Base-by-base conservation (phyloP, 495 filamentous ascomycete species). In the Penicillium goetzii region DNA sequence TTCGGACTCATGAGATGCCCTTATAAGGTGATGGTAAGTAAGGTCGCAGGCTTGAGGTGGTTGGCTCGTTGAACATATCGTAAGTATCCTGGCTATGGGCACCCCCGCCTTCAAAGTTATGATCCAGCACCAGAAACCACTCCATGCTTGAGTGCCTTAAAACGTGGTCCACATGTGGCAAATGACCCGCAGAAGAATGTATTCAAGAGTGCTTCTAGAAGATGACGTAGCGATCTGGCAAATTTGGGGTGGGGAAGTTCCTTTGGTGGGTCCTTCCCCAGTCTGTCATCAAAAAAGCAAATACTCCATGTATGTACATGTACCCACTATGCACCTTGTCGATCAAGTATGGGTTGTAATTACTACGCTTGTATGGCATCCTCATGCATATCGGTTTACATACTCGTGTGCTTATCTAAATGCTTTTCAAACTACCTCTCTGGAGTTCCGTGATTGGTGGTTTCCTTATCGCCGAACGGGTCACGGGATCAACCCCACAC, bases 401-500 rank as follows among this genome's bases (percentile, higher is more conserved):
- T 15, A 6, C n/a, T n/a, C n/a, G n/a, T n/a, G 30, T 32, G 30
- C 43, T 23, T 47, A 23, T 47, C 21, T 14, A 17, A 1, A 47
- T 47, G 41, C 7, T 9, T 10, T 21, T 10, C 21, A 30, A n/a
- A n/a, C 15, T 33, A 12, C n/a, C n/a, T n/a, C 10, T 17, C 9
- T 15, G 25, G 15, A 53, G 50, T 17, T 17, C 30, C 50, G 30
- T 33, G 50, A 53, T 53, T 53, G 26, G 50, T 19, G 26, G 14
- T 19, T 53, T 30, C 23, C 50, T 53, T 53, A 53, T 53, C 50
- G 50, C 43, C 43, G n/a, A 53, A 4, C 26, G 1, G 50, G 28
- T 53, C 50, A 53, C 50, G 50, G 9, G 50, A 19, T 53, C n/a
- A 11, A 53, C 50, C 50, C 50, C 50, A 53, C 50, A 33, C 28